Percentiles rank a stretch among this genome's conserved stretches.
Conservation (phyloP, 1,284 basidiomycete species). For the Moesziomyces aphidis region DNA sequence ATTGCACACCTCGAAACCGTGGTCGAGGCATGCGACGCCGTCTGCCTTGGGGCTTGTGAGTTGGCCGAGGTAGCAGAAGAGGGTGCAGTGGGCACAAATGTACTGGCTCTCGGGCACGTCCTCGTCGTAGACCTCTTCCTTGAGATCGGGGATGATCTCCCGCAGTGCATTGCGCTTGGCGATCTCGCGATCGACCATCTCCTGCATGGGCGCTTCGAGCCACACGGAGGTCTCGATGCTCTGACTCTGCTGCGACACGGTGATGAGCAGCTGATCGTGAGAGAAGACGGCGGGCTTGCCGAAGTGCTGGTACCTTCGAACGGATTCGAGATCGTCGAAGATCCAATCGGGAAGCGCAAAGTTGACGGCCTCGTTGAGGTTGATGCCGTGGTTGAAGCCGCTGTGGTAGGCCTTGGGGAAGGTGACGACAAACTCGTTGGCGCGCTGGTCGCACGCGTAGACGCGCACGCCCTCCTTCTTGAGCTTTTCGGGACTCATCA, state of each 20-base stretch:
- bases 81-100: slow-evolving; percentile 92
- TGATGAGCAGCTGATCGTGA: slow-evolving; percentile 94
- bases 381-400: slow-evolving; percentile 97
- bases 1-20: slow-evolving; percentile 81
- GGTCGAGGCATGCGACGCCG: slow-evolving; percentile 85
- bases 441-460: slow-evolving; percentile 92
- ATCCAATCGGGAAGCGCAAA: slow-evolving; percentile 98
- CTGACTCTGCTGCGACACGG: slow-evolving; percentile 91
- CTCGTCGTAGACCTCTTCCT: slow-evolving; percentile 79
- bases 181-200: slow-evolving; percentile 90
- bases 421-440: slow-evolving; percentile 93
- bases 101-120: slow-evolving; percentile 92
- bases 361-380: slow-evolving; percentile 99
- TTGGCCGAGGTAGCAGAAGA: slow-evolving; percentile 95
- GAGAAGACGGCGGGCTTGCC: slow-evolving; percentile 96
- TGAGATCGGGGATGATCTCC: slow-evolving; percentile 71
- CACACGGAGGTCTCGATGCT: slow-evolving; percentile 93
- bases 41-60: slow-evolving; percentile 73
- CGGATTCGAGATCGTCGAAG: slow-evolving; percentile 84
- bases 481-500: slow-evolving; percentile 94
- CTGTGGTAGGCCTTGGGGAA: slow-evolving; percentile 99
- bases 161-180: slow-evolving; percentile 74
- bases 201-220: slow-evolving; percentile 78
- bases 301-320: slow-evolving; percentile 84
- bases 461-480: slow-evolving; percentile 91